Conservation (phyloP, 345 rosid genomes). For the Corchorus capsularis region DNA sequence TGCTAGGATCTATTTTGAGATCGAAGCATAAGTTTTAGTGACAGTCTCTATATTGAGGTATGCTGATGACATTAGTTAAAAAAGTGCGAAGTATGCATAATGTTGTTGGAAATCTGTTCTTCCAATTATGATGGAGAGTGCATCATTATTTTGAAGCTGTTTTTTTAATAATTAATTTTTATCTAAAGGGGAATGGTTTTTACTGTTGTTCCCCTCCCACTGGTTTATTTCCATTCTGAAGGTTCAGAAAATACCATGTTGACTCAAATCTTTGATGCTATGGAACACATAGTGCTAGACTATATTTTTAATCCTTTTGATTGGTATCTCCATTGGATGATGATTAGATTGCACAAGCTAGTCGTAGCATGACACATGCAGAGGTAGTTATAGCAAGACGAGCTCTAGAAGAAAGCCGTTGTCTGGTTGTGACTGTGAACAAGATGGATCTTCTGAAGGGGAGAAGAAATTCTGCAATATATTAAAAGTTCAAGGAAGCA, state of each 20-base stretch:
- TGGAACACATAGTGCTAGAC: too few species aligned
- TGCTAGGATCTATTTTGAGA: neutral
- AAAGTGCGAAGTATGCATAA: neutral
- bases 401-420: slow-evolving; percentile 97
- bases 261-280: too few species aligned
- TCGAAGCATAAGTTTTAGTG: neutral
- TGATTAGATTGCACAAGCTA: slow-evolving; percentile 67
- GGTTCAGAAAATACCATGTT: too few species aligned
- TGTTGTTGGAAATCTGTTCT: too few species aligned
- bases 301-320: slow-evolving; percentile 5
- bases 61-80: neutral
- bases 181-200: too few species aligned
- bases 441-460: slow-evolving; percentile 93
- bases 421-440: slow-evolving; percentile 82
- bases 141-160: too few species aligned
- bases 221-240: too few species aligned
- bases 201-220: too few species aligned
- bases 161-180: too few species aligned
- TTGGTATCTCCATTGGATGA: slow-evolving; percentile 6
- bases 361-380: slow-evolving; percentile 86
- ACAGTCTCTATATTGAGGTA: neutral
- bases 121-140: too few species aligned
- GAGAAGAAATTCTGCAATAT: slow-evolving; percentile 46
- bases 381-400: slow-evolving; percentile 95
- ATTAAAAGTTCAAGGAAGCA: slow-evolving; percentile 78